Evolutionary conservation across 306 rosid genomes (phyloP).

Genomic region (Cucurbita ficifolia): DNA sequence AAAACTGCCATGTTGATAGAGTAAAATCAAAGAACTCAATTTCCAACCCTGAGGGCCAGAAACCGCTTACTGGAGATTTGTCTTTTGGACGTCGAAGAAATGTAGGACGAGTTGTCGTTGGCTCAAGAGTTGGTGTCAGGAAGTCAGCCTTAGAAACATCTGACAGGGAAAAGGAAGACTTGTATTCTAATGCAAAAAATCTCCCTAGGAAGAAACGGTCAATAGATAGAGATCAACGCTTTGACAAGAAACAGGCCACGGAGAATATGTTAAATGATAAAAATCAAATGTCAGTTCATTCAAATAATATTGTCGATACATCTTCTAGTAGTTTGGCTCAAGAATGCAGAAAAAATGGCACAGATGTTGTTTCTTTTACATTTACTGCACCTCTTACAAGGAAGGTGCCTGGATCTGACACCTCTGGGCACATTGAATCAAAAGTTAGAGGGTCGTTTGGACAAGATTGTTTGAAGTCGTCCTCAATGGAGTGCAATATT

Average conservation of each 20-base stretch:
- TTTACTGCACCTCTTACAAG: conserved; percentile 80
- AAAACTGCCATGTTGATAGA: conserved; percentile 44
- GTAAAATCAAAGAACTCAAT: conserved; percentile 47
- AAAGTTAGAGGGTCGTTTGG: conserved; percentile 27
- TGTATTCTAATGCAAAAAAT: conserved; percentile 38
- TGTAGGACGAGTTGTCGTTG: conserved; percentile 33
- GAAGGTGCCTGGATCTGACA: conserved; percentile 36
- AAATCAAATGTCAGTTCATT: conserved; percentile 36
- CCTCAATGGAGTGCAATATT: conserved; percentile 63
- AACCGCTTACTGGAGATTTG: conserved; percentile 35
- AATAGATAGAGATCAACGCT: conserved; percentile 41
- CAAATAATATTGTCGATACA: conserved; percentile 23
- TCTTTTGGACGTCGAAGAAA: conserved; percentile 47
- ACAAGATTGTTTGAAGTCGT: conserved; percentile 32
- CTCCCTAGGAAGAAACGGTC: conserved; percentile 76
- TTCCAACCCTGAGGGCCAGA: conserved; percentile 37
- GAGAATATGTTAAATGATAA: conserved; percentile 40
- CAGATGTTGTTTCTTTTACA: conserved; percentile 90
- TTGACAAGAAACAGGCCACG: conserved; percentile 36
- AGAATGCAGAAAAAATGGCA: conserved; percentile 51
- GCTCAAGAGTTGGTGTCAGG: conserved; percentile 45
- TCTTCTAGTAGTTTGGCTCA: conserved; percentile 34
- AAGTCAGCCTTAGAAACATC: conserved; percentile 35
- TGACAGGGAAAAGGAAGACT: conserved; percentile 56
- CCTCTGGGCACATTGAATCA: conserved; percentile 25